Conservation (phyloP, 176 grass and related monocot genomes). For the barley (Hordeum vulgare) region MorexV3_pseudomolecules_assembly NC_058521.1:369999144-369999643, state of each 20-base stretch:
- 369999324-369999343: neutral
- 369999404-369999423: neutral
- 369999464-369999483: neutral
- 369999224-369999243: too few species aligned
- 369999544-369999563: neutral
- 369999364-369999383: neutral
- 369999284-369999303: neutral
- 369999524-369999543: neutral
- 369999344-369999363: neutral
- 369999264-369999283: neutral
- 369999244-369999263: too few species aligned
- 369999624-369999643: too few species aligned
- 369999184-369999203: too few species aligned
- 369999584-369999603: too few species aligned
- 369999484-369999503: neutral
- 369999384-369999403: neutral
- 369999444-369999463: neutral
- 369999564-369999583: neutral
- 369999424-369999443: constrained; percentile 21
- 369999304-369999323: neutral
- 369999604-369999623: too few species aligned
- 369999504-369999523: neutral
- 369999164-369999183: too few species aligned
- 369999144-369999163: too few species aligned
- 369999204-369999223: too few species aligned